Evolutionary conservation across 2,329 filamentous ascomycete genomes (phyloP).

Genomic region (Teratosphaeria destructans): DNA sequence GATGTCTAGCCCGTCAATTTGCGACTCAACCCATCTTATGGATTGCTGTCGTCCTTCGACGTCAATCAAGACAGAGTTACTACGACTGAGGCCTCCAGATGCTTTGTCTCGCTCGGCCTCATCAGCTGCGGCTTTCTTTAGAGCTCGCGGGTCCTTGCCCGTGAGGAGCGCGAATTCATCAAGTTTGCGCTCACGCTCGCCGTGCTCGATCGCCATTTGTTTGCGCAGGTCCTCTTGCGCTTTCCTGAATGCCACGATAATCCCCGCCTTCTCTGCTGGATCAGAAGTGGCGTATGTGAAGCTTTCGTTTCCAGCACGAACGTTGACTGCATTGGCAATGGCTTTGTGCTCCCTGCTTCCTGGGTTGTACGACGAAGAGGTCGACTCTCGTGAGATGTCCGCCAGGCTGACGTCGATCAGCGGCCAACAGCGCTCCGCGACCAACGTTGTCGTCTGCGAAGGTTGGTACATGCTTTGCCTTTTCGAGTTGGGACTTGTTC

Average conservation of each 20-base stretch:
- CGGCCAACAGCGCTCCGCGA: conserved; percentile 91
- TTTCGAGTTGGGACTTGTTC: conserved; percentile 11
- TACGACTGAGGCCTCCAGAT: conserved; percentile 13
- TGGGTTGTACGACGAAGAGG: conserved; percentile 15
- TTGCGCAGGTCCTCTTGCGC: conserved; percentile 86
- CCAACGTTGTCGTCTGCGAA: conserved; percentile 34
- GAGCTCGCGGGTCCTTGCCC: conserved; percentile 35
- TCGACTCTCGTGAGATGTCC: conserved; percentile 53
- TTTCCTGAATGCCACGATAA: conserved; percentile 85
- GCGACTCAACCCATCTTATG: conserved; percentile 85
- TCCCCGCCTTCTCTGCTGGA: conserved; percentile 59
- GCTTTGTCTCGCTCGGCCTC: conserved; percentile 33
- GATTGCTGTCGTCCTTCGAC: conserved; percentile 96
- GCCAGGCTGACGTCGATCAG: conserved; percentile 86
- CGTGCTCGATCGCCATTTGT: conserved; percentile 72
- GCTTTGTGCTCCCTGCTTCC: conserved; percentile 43
- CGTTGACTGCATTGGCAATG: conserved; percentile 70
- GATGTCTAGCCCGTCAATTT: conserved; percentile 94
- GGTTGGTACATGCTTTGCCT: conserved; percentile 25
- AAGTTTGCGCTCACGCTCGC: conserved; percentile 61
- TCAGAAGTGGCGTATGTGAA: conserved; percentile 86
- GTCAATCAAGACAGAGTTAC: conserved; percentile 64
- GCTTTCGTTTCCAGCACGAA: conserved; percentile 79
- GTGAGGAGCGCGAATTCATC: conserved; percentile 22
- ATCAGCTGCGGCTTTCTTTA: conserved; percentile 43